Percentiles rank a stretch among this genome's conserved stretches.
phyloP scores from a whole-genome alignment of 2,329 filamentous ascomycete genomes.

The Bipolaris victoriae region DNA sequence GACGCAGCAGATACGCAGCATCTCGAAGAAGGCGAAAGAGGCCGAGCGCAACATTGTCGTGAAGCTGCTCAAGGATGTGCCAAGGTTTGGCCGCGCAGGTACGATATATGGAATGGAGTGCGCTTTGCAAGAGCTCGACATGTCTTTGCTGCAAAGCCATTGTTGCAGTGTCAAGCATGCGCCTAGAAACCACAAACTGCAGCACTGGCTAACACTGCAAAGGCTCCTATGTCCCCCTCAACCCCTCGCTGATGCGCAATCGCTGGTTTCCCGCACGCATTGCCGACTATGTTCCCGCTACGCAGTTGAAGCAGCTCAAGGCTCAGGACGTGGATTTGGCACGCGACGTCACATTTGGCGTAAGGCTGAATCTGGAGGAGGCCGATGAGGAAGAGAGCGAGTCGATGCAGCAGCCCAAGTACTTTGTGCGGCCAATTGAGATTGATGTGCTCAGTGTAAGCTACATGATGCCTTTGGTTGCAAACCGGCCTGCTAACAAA shows the following conservation, averaged over 20 bases:
- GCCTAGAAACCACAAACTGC: background rate
- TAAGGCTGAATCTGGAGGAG: slow-evolving; percentile 39
- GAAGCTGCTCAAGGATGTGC: slow-evolving; percentile 59
- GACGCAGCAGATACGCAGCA: slow-evolving; percentile 51
- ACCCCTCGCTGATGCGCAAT: slow-evolving; percentile 62
- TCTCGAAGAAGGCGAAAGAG: slow-evolving; percentile 54
- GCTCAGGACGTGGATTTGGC: slow-evolving; percentile 53
- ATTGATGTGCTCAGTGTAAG: slow-evolving; percentile 51
- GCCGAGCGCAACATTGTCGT: slow-evolving; percentile 55
- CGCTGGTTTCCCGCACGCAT: slow-evolving; percentile 58
- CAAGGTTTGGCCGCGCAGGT: slow-evolving; percentile 56
- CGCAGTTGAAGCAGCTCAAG: slow-evolving; percentile 54
- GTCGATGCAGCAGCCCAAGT: slow-evolving; percentile 22
- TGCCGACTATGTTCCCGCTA: slow-evolving; percentile 59
- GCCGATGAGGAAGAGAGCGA: slow-evolving; percentile 32
- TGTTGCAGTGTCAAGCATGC: slow-evolving; percentile 3
- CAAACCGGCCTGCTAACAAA: slow-evolving; percentile 24
- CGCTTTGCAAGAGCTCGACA: background rate
- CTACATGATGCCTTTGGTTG: background rate
- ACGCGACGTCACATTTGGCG: slow-evolving; percentile 56
- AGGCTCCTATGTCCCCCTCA: slow-evolving; percentile 61
- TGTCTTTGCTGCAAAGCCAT: background rate
- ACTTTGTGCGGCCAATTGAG: slow-evolving; percentile 48
- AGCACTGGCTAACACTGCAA: slow-evolving; percentile 25
- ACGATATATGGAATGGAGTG: slow-evolving; percentile 14